Conservation (phyloP, 1,284 basidiomycete species). For the Bothia castanella region DNA sequence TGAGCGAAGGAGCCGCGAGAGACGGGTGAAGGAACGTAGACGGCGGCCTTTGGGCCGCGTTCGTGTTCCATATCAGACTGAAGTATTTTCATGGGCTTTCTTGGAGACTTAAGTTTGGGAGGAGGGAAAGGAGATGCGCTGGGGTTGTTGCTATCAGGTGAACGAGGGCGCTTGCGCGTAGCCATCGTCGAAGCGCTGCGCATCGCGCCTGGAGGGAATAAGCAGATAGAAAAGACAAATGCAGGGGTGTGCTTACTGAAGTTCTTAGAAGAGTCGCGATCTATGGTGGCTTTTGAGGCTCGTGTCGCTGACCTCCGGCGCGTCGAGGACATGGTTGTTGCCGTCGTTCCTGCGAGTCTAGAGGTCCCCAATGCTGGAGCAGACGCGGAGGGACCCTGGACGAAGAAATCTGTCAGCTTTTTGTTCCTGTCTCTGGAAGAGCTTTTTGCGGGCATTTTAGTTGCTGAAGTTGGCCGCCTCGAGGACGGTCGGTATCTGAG, state of each 20-base stretch:
- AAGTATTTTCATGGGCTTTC: constrained; percentile 13
- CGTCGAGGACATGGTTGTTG: constrained; percentile 3
- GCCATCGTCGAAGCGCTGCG: constrained; percentile 12
- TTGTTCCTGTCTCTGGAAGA: constrained; percentile 13
- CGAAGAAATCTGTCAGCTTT: constrained; percentile 31
- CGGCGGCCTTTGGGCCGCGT: background rate
- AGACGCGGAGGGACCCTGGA: constrained; percentile 11
- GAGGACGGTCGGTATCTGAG: background rate
- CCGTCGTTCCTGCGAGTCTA: background rate
- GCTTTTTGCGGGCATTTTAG: constrained; percentile 22
- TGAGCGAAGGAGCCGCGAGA: constrained; percentile 8
- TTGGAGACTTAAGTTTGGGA: constrained; percentile 15
- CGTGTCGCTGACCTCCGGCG: constrained; percentile 17
- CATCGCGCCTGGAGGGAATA: constrained; percentile 14
- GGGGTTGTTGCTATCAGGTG: constrained; percentile 19
- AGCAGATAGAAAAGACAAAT: background rate
- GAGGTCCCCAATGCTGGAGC: constrained; percentile 4
- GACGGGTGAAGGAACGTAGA: constrained; percentile 12
- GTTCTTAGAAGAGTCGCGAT: background rate
- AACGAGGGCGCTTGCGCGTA: constrained; percentile 30
- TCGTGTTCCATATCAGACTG: constrained; percentile 4
- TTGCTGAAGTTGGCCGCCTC: constrained; percentile 1
- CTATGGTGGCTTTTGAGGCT: constrained; percentile 1
- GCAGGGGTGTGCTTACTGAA: constrained; percentile 11
- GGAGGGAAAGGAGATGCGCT: constrained; percentile 1